phyloP scores from a whole-genome alignment of 352 stramenopile genomes.

The Phytopythium ostracodes region DNA sequence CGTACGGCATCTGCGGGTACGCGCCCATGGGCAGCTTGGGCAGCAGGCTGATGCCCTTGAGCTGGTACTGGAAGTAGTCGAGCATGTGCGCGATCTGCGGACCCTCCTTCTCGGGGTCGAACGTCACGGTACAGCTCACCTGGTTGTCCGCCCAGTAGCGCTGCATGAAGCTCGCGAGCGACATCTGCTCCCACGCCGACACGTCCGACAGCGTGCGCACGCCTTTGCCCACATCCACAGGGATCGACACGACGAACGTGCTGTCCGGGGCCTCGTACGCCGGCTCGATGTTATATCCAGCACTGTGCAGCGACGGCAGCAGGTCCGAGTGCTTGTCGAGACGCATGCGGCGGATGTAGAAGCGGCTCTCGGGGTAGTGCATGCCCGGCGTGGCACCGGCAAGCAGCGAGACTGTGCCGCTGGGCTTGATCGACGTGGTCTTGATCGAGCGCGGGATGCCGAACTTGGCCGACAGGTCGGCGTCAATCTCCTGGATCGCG shows the following conservation, averaged over 20 bases:
- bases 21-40: conserved; percentile 72
- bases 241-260: conserved; percentile 90
- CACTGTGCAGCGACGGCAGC: conserved; percentile 55
- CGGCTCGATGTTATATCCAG: conserved; percentile 81
- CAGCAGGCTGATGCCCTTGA: conserved; percentile 91
- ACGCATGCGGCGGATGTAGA: conserved; percentile 90
- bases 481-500: conserved; percentile 69
- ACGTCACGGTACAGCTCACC: conserved; percentile 93
- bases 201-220: conserved; percentile 83
- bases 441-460: conserved; percentile 90
- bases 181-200: conserved; percentile 92
- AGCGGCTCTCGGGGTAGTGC: conserved; percentile 91
- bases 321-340: conserved; percentile 83
- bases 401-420: conserved; percentile 90
- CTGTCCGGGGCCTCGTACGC: conserved; percentile 49
- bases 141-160: conserved; percentile 94
- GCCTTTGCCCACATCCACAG: conserved; percentile 83
- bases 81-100: conserved; percentile 77
- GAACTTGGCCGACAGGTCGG: conserved; percentile 62
- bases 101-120: conserved; percentile 86
- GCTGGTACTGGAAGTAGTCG: conserved; percentile 92
- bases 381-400: conserved; percentile 91
- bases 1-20: conserved; percentile 92
- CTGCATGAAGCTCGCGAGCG: conserved; percentile 90
- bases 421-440: conserved; percentile 90